Base-by-base conservation (phyloP, 306 rosid genomes). In the Myrica gale region DNA sequence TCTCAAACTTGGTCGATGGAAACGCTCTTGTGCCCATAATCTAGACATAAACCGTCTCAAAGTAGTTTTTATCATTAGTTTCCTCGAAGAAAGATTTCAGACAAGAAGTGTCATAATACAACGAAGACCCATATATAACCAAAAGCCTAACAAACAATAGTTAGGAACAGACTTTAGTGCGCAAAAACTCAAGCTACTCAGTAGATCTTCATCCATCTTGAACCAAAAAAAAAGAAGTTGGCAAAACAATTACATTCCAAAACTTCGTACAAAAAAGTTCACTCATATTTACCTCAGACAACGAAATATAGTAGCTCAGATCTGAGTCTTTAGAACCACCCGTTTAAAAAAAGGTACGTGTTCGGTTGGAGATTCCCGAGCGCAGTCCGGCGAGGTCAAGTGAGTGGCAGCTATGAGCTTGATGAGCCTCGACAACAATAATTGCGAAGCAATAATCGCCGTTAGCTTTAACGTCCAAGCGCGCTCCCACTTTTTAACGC, bases 401-500 rank as follows among this genome's bases (percentile, higher is more conserved):
- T 15, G 61, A 52, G 66, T n/a, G 21, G 12, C 42, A 17, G 62
- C 61, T 10, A 42, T 10, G 48, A 13, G 10, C 10, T 11, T 15
- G 50, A 52, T 4, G 58, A 13, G 51, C 7, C 68, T 57, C 39
- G 58, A 11, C 52, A 53, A 4, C 81, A 81, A 84, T 84, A 72
- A 84, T 84, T 83, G 89, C 68, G 17, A 72, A 66, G 60, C 62
- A 67, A 77, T 15, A 23, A 75, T 75, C 69, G 82, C 80, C 68
- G 77, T 74, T 46, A 74, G 72, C 51, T 65, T 39, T 62, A 69
- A 82, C 73, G 85, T 69, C 76, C 1, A 62, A 54, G 62, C 48
- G 73, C 17, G 50, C 32, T 48, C 26, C 11, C 50, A 5, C 6
- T 32, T 51, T 11, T 57, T 23, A 26, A 11, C 42, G 26, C 13